Base-by-base conservation (phyloP, 371 early-diverging fungal genomes). In the Mucor irregularis region DNA sequence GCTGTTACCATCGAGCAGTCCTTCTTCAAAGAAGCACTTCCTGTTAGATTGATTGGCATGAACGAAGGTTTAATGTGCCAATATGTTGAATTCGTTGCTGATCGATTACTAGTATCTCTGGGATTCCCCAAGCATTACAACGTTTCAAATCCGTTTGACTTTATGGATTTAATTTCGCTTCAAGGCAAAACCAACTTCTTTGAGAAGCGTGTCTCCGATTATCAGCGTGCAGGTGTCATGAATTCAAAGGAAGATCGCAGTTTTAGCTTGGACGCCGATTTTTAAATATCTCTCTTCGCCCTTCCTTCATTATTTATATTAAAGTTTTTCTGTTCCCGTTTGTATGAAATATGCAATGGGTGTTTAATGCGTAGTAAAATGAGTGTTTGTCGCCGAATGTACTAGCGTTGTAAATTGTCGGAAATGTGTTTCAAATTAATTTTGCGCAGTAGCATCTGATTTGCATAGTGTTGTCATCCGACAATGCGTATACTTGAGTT, bases 151-250 rank as follows among this genome's bases (percentile, higher is more conserved):
- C 99, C 99, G 35, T 99, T 99, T 65, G 99, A 99, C 73, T 99
- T 99, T 68, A 99, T 99, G 99, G 99, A 99, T 69, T 74, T 98
- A 78, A 99, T 99, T 73, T 96, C 96, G n/a, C 80, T 99, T 57
- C 96, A 96, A 76, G 99, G 99, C 68, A 99, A 99, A 83, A 97
- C 99, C 47, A 99, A 99, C 83, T 99, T 99, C 80, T 99, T 99
- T 64, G 99, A 99, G 79, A 99, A 99, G 87, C 90, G 90, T 61
- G 99, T 99, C 22, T 93, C 96, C 5, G 99, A 99, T 69, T 99
- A 99, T 73, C 98, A 99, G 69, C 97, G 96, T 80, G 88, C 96
- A 56, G 95, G 95, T 61, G 96, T 96, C 52, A 95, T 96, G 95
- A 77, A 70, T 71, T 55, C 62, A 30, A 56, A 57, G 17, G 68